Evolutionary conservation across 805 yeast species (phyloP), one percentile per base, ranked within the genome.

Genomic region (Yamadazyma phyllophila): DNA sequence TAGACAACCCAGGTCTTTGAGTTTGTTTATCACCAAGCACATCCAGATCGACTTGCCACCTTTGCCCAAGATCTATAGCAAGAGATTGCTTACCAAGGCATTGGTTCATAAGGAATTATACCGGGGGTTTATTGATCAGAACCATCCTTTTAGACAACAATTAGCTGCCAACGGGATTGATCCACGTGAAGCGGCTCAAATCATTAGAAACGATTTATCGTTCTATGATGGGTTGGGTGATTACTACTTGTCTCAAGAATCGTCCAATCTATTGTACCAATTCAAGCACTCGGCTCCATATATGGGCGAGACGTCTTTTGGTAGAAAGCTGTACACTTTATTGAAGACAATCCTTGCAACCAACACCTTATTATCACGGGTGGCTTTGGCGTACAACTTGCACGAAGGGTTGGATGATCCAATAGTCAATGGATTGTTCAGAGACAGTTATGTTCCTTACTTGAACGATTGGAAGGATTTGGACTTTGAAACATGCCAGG

Each of bases 151-250:
- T 33, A 60, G 61, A 7, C 37, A 48, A 7, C 36, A 45, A 6
- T 55, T 70, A 46, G 31, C 36, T 2, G 44, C 34, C 2, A 40
- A 47, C 17, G 61, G 54, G 11, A 58, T 56, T 17, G 54, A 52
- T n/a, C 52, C 58, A 32, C 48, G 49, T 13, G 54, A 50, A 12
- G 56, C 58, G 9, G 55, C 55, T 41, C 50, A 48, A 7, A 54
- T 65, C n/a, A 47, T 63, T 17, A 54, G 66, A 33, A 55, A 63
- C 48, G 73, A 69, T 41, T 56, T 68, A 30, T 66, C 71, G 31
- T 66, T 67, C 44, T 60, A 65, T 38, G 75, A 70, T 46, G 75
- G 75, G 1, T 57, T 70, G 39, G 75, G 75, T 1, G 75, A 70
- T 52, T 65, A 66, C 45, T 66, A 59, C 45, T 56, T 70, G 24